Percentiles rank a stretch among this genome's conserved stretches.
Evolutionary conservation across 2,329 filamentous ascomycete species (phyloP).

Genomic region (Atkinsonella texensis): DNA sequence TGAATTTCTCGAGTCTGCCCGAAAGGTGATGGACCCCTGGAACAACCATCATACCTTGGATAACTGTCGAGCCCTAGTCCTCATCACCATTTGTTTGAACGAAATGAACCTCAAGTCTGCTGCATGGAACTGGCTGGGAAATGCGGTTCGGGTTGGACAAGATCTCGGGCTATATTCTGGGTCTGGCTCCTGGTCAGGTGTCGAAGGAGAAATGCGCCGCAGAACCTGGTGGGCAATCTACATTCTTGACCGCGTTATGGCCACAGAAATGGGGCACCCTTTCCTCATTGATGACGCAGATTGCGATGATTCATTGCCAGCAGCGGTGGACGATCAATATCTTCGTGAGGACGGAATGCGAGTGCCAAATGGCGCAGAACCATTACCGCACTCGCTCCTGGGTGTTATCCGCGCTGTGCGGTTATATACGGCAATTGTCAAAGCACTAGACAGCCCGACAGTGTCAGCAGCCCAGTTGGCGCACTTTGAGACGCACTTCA

Average conservation of each 20-base stretch:
- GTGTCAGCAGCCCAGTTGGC: conserved; percentile 57
- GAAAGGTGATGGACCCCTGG: conserved; percentile 67
- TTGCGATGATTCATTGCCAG: conserved; percentile 73
- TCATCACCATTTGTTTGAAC: conserved; percentile 67
- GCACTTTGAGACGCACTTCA: conserved; percentile 74
- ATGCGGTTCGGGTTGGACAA: conserved; percentile 68
- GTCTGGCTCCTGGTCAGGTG: conserved; percentile 55
- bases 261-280: conserved; percentile 70
- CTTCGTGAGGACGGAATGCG: conserved; percentile 47
- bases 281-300: conserved; percentile 77
- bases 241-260: conserved; percentile 69
- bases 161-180: conserved; percentile 73
- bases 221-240: conserved; percentile 94
- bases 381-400: conserved; percentile 59
- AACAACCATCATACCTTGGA: conserved; percentile 66
- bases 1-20: conserved; percentile 60
- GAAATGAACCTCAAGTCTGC: conserved; percentile 80
- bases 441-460: conserved; percentile 54
- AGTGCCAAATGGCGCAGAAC: conserved; percentile 37
- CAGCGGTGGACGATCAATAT: conserved; percentile 68
- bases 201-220: conserved; percentile 77
- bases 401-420: conserved; percentile 73
- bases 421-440: conserved; percentile 61
- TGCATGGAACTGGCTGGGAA: conserved; percentile 77
- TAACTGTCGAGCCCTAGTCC: conserved; percentile 57